Percentiles rank a stretch among this genome's conserved stretches.
phyloP scores from a whole-genome alignment of 83 land plant species.

The Larix sibirica region DNA sequence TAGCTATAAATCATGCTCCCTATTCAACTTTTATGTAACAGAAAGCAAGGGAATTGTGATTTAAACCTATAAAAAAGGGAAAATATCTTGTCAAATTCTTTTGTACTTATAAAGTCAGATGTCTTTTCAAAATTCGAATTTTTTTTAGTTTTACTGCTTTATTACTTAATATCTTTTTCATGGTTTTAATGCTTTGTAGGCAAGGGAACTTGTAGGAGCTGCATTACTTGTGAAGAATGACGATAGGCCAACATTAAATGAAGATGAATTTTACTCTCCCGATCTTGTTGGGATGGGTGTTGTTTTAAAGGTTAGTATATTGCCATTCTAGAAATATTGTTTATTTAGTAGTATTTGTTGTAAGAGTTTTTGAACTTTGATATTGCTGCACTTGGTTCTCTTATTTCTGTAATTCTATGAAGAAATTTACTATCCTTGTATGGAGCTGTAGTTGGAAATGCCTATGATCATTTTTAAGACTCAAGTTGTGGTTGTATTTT shows the following conservation, averaged over 20 bases:
- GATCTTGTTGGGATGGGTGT: constrained; percentile 96
- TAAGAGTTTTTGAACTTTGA: not conserved
- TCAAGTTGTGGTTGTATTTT: not conserved
- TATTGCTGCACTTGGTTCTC: constrained; percentile 1
- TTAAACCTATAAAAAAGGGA: not conserved
- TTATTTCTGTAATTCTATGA: not conserved
- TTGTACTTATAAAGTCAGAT: not conserved
- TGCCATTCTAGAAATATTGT: not conserved
- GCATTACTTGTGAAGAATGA: constrained; percentile 69
- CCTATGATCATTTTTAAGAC: not conserved
- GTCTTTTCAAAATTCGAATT: not conserved
- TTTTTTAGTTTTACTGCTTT: not conserved
- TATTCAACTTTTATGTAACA: not conserved
- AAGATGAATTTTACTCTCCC: constrained; percentile 72
- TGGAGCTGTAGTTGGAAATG: not conserved
- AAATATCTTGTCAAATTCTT: not conserved
- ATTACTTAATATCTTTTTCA: not conserved
- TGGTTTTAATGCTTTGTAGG: constrained; percentile 31
- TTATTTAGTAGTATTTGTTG: not conserved
- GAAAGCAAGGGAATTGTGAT: too few species aligned
- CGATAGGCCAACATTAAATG: constrained; percentile 79
- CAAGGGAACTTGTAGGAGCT: constrained; percentile 73
- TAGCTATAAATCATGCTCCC: not conserved
- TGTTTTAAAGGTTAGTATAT: constrained; percentile 62
- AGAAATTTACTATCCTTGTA: constrained; percentile 1